Evolutionary conservation across 2,329 filamentous ascomycete genomes (phyloP).

Genomic region (Sarocladium kiliense): DNA sequence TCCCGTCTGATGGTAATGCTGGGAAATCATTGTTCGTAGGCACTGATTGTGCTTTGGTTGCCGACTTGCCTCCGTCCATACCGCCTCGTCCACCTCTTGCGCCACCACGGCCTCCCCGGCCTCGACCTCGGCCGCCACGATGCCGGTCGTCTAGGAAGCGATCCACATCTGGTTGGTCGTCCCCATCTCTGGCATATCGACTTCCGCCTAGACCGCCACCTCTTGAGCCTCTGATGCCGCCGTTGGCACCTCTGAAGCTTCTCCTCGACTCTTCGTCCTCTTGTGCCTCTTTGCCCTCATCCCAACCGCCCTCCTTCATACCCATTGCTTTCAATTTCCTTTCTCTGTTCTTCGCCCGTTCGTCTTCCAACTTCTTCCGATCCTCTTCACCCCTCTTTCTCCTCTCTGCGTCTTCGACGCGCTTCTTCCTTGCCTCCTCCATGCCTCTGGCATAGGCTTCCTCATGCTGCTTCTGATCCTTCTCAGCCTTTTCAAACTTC

Average conservation of each 20-base stretch:
- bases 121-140: conserved; percentile 26
- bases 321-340: conserved; percentile 56
- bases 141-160: conserved; percentile 30
- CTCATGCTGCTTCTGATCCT: conserved; percentile 51
- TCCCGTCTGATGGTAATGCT: conserved; percentile 23
- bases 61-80: conserved; percentile 16
- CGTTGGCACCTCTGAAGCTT: conserved; percentile 37
- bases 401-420: conserved; percentile 47
- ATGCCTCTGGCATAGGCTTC: conserved; percentile 48
- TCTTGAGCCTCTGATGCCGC: conserved; percentile 33
- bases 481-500: conserved; percentile 53
- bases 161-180: conserved; percentile 27
- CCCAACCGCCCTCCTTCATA: conserved; percentile 51
- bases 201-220: conserved; percentile 34
- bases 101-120: conserved; percentile 25
- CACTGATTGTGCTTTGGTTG: conserved; percentile 16
- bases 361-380: conserved; percentile 48
- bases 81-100: conserved; percentile 27
- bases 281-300: conserved; percentile 48
- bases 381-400: conserved; percentile 48
- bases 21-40: conserved; percentile 31
- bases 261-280: conserved; percentile 35
- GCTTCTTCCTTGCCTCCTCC: conserved; percentile 48
- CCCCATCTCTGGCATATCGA: conserved; percentile 32
- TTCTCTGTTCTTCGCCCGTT: conserved; percentile 55